phyloP scores from a whole-genome alignment of 106 monocot genomes.

The Acanthochlamys bracteata region DNA sequence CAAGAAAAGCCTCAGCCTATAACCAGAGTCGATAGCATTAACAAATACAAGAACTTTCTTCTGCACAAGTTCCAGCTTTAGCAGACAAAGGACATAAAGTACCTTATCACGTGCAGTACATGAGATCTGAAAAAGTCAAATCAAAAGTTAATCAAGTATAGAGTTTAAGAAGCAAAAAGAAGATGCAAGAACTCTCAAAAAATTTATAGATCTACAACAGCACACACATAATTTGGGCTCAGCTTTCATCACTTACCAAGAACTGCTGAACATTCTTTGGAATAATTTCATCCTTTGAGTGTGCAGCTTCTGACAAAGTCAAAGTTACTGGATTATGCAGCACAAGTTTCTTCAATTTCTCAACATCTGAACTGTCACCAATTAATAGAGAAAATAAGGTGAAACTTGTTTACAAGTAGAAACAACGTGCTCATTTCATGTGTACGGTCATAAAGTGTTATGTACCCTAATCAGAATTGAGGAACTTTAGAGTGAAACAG shows the following conservation, averaged over 20 bases:
- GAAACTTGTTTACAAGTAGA: no score
- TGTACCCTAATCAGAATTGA: no score
- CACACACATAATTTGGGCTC: background rate
- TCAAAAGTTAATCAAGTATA: background rate
- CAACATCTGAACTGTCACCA: slow-evolving; percentile 65
- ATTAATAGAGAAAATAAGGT: no score
- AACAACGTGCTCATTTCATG: no score
- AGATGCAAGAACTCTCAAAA: background rate
- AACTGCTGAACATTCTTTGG: slow-evolving; percentile 84
- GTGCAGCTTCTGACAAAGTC: slow-evolving; percentile 58
- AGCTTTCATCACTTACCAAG: slow-evolving; percentile 55
- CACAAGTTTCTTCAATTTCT: slow-evolving; percentile 87
- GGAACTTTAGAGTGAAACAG: no score
- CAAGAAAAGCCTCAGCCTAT: slow-evolving; percentile 69
- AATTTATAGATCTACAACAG: background rate
- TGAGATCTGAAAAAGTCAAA: slow-evolving; percentile 39
- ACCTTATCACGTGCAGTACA: slow-evolving; percentile 70
- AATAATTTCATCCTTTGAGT: slow-evolving; percentile 54
- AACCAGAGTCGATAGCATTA: slow-evolving; percentile 81
- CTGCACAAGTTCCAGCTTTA: slow-evolving; percentile 69
- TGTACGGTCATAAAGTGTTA: no score
- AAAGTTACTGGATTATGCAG: slow-evolving; percentile 77
- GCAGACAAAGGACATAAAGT: slow-evolving; percentile 63
- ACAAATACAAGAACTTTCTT: slow-evolving; percentile 94
- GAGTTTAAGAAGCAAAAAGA: background rate